Base-by-base conservation (phyloP, 352 stramenopile genomes). In the Stramenopiles sp. region DNA sequence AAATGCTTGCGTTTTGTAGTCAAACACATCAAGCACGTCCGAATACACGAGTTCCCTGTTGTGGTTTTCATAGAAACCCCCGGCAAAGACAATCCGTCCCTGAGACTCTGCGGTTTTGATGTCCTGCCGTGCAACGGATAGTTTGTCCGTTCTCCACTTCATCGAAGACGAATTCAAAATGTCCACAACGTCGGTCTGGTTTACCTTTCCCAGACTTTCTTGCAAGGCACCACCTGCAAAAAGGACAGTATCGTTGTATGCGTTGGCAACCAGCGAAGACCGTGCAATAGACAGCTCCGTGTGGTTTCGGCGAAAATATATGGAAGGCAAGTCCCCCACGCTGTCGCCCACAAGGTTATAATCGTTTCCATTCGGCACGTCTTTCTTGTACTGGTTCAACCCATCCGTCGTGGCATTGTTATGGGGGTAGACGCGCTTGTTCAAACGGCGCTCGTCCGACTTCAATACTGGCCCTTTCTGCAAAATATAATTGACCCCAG, bases 301-400 rank as follows among this genome's bases (percentile, higher is more conserved):
- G 53, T 71, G 6, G 53, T 71, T 35, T 31, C 31, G 33, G 33
- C 35, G 6, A 71, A 2, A 6, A 71, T 35, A 2, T 4, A 71
- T 6, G 53, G 53, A 6, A 71, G 33, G 53, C 35, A 71, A 2
- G 53, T 71, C 53, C 2, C 53, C 53, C 6, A 71, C 53, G 6
- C 35, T 71, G 33, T 71, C 53, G 6, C 53, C 53, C 4, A 6
- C 2, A 35, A 71, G 12, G 6, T 71, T 71, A 6, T 71, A 71
- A 6, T 71, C 53, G 53, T 71, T 71, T 71, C 53, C 53, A 6
- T 71, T 71, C 4, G 33, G 33, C 6, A 71, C 53, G 6, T 31
- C 53, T 35, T 71, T 33, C 35, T 71, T 71, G 6, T 71, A 71
- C 12, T 71, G 53, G 4, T 71, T 2, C 53, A 71, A 71, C 2